A percentile compares a stretch with the other conserved stretches of the same genome.
phyloP scores from a whole-genome alignment of 1,284 basidiomycete genomes.

The Boletus sp. region DNA sequence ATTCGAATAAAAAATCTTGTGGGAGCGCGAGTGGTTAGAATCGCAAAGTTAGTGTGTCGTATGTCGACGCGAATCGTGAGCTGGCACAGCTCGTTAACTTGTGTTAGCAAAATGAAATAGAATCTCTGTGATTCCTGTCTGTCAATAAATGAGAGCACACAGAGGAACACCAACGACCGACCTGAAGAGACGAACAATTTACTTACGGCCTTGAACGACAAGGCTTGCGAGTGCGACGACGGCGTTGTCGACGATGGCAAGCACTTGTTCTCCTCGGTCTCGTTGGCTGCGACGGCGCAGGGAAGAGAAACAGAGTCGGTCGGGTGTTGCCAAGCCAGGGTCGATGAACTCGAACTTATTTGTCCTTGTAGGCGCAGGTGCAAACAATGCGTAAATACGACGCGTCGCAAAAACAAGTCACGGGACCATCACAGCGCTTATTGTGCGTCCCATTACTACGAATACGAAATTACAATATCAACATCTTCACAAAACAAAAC shows the following conservation, averaged over 20 bases:
- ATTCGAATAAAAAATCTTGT: constrained; percentile 17
- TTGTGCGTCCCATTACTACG: neutral
- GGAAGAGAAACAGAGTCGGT: constrained; percentile 2
- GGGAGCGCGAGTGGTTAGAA: constrained; percentile 14
- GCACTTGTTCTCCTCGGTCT: constrained; percentile 18
- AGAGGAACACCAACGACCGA: constrained; percentile 11
- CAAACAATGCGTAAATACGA: constrained; percentile 34
- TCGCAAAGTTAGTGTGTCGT: constrained; percentile 11
- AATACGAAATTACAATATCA: constrained; percentile 6
- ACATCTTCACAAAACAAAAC: constrained; percentile 4
- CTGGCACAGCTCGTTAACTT: constrained; percentile 13
- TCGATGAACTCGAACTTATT: constrained; percentile 36
- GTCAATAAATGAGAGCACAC: constrained; percentile 1
- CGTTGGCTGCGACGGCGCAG: constrained; percentile 18
- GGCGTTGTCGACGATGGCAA: constrained; percentile 18
- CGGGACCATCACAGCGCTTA: constrained; percentile 19
- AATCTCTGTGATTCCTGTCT: constrained; percentile 7
- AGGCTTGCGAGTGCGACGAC: constrained; percentile 21
- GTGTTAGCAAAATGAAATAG: constrained; percentile 20
- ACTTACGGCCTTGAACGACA: constrained; percentile 28
- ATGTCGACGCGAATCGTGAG: constrained; percentile 24
- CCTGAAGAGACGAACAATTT: constrained; percentile 20
- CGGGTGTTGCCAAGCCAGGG: neutral
- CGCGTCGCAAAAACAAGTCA: constrained; percentile 21
- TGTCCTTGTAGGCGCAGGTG: constrained; percentile 25